Percentiles rank a stretch among this genome's conserved stretches.
Conservation (phyloP, 2,329 filamentous ascomycete species). For the Dothistroma septosporum region DNA sequence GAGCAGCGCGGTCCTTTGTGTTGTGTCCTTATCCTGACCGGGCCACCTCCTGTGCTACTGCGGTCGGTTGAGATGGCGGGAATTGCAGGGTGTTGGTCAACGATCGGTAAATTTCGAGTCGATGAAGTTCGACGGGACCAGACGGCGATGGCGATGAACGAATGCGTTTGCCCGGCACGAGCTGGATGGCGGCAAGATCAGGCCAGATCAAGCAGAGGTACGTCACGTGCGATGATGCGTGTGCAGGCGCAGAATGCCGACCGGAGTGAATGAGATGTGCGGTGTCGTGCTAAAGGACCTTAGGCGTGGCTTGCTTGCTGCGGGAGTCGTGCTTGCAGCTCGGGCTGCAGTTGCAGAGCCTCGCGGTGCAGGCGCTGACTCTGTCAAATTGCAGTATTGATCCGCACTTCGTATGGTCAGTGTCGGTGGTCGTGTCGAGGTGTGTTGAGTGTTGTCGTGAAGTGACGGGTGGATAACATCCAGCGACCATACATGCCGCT, state of each 20-base stretch:
- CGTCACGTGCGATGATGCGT: neutral
- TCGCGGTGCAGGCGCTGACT: slow-evolving; percentile 3
- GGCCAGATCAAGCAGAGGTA: neutral
- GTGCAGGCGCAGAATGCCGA: neutral
- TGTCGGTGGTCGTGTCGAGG: neutral
- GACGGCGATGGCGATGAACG: neutral
- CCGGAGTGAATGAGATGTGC: neutral
- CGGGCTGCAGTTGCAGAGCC: neutral
- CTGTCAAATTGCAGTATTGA: neutral
- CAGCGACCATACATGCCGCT: neutral
- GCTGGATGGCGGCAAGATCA: neutral
- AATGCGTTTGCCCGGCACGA: neutral
- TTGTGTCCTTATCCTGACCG: slow-evolving; percentile 6
- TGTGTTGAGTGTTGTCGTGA: neutral
- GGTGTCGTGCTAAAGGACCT: neutral
- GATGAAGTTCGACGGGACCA: neutral
- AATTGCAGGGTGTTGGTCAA: neutral
- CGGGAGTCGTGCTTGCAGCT: neutral
- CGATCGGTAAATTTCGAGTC: neutral
- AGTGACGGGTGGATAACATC: neutral
- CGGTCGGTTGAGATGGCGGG: neutral
- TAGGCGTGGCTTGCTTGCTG: neutral
- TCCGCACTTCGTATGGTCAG: neutral
- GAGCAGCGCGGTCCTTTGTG: slow-evolving; percentile 17
- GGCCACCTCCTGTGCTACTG: neutral